Evolutionary conservation across 805 yeast species (phyloP).

Genomic region (Candida rishiriensis): DNA sequence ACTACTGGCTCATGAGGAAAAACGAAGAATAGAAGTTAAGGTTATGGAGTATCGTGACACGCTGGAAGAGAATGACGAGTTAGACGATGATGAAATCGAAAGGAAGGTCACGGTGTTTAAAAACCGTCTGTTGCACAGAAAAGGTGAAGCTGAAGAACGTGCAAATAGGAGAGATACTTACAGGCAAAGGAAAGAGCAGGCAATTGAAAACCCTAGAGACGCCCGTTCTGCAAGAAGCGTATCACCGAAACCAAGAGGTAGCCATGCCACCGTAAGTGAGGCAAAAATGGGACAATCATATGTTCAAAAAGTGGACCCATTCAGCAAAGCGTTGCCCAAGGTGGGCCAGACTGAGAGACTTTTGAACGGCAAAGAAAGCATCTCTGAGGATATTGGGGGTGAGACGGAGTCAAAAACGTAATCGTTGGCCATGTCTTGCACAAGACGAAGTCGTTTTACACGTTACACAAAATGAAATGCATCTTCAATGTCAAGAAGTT

Average conservation of each 20-base stretch:
- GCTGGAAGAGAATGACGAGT: conserved; percentile 43
- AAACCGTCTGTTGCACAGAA: conserved; percentile 8
- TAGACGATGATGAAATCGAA: conserved; percentile 35
- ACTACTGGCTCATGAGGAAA: conserved; percentile 32
- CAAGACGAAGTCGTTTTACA: no score
- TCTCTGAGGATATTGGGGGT: no score
- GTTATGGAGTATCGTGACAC: conserved; percentile 48
- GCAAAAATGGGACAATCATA: neutral
- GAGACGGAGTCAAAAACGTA: no score
- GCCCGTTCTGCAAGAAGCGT: neutral
- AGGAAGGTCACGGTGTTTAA: conserved; percentile 26
- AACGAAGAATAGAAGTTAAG: conserved; percentile 38
- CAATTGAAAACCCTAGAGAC: neutral
- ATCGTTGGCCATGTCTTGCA: no score
- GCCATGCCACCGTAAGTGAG: neutral
- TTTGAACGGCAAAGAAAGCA: no score
- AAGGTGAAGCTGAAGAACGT: neutral
- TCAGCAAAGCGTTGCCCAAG: neutral
- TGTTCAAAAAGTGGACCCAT: neutral
- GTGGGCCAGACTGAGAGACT: no score
- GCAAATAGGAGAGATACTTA: neutral
- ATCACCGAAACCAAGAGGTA: neutral
- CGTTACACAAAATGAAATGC: no score
- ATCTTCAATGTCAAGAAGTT: no score
- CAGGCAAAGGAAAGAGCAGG: neutral